Evolutionary conservation across 768 basidiomycete species (phyloP).

Genomic region (Mrakia hoshinonis): DNA sequence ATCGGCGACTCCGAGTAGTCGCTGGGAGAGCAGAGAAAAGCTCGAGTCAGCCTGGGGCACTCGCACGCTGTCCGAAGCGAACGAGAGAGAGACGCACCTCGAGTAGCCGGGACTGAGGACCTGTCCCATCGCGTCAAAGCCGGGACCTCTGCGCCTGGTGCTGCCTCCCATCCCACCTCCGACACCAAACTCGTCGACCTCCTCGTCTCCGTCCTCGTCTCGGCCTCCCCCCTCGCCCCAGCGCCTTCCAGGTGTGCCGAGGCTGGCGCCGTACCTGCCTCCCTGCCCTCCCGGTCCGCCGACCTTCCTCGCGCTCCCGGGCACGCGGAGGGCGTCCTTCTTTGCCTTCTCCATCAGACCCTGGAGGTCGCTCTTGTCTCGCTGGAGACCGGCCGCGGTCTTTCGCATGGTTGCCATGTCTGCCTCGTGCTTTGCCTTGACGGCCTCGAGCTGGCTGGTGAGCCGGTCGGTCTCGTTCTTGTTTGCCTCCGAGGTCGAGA

Average conservation of each 20-base stretch:
- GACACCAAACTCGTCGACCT: constrained; percentile 42
- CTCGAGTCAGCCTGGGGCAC: not conserved
- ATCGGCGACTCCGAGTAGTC: constrained; percentile 39
- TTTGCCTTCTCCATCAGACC: constrained; percentile 67
- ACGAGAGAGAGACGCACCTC: constrained; percentile 1
- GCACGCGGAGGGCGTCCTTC: constrained; percentile 23
- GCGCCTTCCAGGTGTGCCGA: constrained; percentile 22
- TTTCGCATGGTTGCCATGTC: constrained; percentile 86
- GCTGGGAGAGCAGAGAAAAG: constrained; percentile 35
- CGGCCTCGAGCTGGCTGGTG: constrained; percentile 54
- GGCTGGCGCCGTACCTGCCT: constrained; percentile 5
- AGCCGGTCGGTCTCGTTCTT: constrained; percentile 78
- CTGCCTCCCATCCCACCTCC: constrained; percentile 36
- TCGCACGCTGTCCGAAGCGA: not conserved
- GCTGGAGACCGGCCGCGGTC: constrained; percentile 71
- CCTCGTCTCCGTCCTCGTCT: constrained; percentile 39
- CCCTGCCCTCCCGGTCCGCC: constrained; percentile 19
- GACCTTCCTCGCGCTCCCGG: constrained; percentile 21
- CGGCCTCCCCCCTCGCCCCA: constrained; percentile 25
- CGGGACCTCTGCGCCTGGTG: constrained; percentile 37
- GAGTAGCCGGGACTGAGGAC: constrained; percentile 34
- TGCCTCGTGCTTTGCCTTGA: constrained; percentile 86
- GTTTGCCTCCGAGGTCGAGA: constrained; percentile 69
- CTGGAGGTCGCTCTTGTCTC: constrained; percentile 89
- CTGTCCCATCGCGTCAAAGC: constrained; percentile 38